Conservation (phyloP, 106 monocot species). For the Dendrobium huoshanense region DNA sequence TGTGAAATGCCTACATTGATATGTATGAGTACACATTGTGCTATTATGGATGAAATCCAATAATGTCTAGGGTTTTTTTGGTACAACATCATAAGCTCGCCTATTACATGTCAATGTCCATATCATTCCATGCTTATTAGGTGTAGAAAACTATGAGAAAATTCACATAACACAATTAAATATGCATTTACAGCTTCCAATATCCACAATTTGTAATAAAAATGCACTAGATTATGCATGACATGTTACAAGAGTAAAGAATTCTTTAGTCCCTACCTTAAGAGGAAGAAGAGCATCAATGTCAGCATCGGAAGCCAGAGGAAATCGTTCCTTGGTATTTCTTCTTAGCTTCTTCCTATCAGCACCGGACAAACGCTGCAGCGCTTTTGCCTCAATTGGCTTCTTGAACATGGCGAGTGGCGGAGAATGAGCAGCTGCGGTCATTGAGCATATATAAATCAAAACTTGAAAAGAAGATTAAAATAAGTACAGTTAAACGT, state of each 20-base stretch:
- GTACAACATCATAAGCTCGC: neutral
- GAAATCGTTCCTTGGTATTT: slow-evolving; percentile 64
- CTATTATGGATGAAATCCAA: neutral
- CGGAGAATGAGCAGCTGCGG: neutral
- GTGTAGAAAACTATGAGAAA: neutral
- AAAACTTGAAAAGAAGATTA: neutral
- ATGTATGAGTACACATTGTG: neutral
- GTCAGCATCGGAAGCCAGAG: slow-evolving; percentile 72
- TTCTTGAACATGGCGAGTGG: slow-evolving; percentile 78
- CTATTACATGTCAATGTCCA: neutral
- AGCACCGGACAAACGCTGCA: slow-evolving; percentile 81
- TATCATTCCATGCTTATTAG: neutral
- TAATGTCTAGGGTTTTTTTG: neutral
- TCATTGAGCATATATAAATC: neutral
- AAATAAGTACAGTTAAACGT: neutral
- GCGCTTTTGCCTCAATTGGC: slow-evolving; percentile 55
- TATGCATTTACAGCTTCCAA: neutral
- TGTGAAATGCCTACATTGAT: too few species aligned
- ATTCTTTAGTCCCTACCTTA: slow-evolving; percentile 37
- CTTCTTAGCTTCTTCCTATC: slow-evolving; percentile 93
- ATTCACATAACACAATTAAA: neutral
- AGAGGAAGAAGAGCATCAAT: slow-evolving; percentile 79
- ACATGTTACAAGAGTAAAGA: neutral
- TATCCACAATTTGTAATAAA: neutral
- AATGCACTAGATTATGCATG: neutral